Percentiles rank a stretch among this genome's conserved stretches.
Conservation (phyloP, 495 filamentous ascomycete species). For the Rhizodiscina lignyota region DNA sequence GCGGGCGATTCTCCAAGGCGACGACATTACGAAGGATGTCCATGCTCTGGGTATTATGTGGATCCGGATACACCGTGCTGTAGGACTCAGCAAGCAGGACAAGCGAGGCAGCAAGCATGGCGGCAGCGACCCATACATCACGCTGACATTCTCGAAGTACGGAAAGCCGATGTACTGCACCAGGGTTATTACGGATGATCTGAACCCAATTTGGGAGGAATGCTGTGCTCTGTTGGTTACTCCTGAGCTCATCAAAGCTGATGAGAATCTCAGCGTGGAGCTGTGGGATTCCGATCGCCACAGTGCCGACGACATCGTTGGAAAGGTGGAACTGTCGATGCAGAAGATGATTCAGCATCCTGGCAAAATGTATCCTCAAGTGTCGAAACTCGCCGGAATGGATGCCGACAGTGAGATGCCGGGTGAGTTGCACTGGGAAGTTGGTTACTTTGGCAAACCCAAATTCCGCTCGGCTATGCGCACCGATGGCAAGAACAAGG, state of each 20-base stretch:
- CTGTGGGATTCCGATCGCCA: slow-evolving; percentile 87
- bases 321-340: slow-evolving; percentile 83
- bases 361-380: slow-evolving; percentile 76
- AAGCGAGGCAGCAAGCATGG: slow-evolving; percentile 63
- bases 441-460: slow-evolving; percentile 84
- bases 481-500: slow-evolving; percentile 70
- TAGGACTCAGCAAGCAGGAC: slow-evolving; percentile 84
- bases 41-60: slow-evolving; percentile 74
- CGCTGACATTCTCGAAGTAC: slow-evolving; percentile 63
- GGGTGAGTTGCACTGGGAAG: slow-evolving; percentile 86
- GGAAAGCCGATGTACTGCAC: slow-evolving; percentile 98
- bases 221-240: slow-evolving; percentile 74
- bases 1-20: slow-evolving; percentile 74
- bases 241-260: slow-evolving; percentile 75
- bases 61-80: slow-evolving; percentile 76
- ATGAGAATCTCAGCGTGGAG: slow-evolving; percentile 84
- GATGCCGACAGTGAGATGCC: slow-evolving; percentile 80
- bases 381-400: slow-evolving; percentile 68
- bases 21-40: slow-evolving; percentile 79
- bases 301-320: slow-evolving; percentile 83
- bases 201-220: slow-evolving; percentile 90
- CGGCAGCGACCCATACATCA: slow-evolving; percentile 90
- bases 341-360: slow-evolving; percentile 91
- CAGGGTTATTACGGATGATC: slow-evolving; percentile 80
- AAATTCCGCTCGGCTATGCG: slow-evolving; percentile 65